Evolutionary conservation across 2,329 filamentous ascomycete genomes (phyloP).

Genomic region (Beauveria pseudobassiana): DNA sequence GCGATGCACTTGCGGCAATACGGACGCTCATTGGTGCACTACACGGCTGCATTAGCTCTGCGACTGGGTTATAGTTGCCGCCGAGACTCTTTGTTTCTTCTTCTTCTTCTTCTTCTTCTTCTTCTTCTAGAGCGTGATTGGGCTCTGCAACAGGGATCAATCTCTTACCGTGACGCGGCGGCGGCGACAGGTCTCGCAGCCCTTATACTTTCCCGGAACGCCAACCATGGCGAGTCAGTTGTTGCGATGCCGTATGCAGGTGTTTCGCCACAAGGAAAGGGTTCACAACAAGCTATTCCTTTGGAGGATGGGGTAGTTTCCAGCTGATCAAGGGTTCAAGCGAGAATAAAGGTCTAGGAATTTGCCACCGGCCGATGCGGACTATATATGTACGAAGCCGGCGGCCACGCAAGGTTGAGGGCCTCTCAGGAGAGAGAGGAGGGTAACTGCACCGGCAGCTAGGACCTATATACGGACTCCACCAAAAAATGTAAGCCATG

Average conservation of each 20-base stretch:
- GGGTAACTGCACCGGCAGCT: neutral
- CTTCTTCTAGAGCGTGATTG: neutral
- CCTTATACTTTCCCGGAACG: slow-evolving; percentile 56
- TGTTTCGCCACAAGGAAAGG: slow-evolving; percentile 13
- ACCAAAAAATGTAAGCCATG: slow-evolving; percentile 11
- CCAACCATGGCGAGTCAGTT: slow-evolving; percentile 43
- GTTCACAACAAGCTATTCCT: neutral
- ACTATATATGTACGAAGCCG: slow-evolving; percentile 11
- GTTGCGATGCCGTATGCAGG: slow-evolving; percentile 3
- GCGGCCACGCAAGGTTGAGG: neutral
- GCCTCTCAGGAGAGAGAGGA: neutral
- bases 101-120: neutral
- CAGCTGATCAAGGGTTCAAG: slow-evolving; percentile 9
- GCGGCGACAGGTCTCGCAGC: slow-evolving; percentile 53
- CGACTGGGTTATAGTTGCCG: too few species aligned
- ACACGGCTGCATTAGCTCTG: neutral
- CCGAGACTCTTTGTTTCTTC: neutral
- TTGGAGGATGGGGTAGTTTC: slow-evolving; percentile 10
- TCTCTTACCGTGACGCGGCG: slow-evolving; percentile 49
- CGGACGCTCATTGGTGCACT: slow-evolving; percentile 57
- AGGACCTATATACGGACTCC: slow-evolving; percentile 7
- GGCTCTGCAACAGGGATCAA: neutral
- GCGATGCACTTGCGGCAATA: slow-evolving; percentile 53
- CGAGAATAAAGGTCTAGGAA: neutral
- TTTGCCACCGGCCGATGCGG: slow-evolving; percentile 6